Evolutionary conservation across 1,284 basidiomycete genomes (phyloP), one percentile per base, ranked within the genome.

Genomic region (Somion occarium): DNA sequence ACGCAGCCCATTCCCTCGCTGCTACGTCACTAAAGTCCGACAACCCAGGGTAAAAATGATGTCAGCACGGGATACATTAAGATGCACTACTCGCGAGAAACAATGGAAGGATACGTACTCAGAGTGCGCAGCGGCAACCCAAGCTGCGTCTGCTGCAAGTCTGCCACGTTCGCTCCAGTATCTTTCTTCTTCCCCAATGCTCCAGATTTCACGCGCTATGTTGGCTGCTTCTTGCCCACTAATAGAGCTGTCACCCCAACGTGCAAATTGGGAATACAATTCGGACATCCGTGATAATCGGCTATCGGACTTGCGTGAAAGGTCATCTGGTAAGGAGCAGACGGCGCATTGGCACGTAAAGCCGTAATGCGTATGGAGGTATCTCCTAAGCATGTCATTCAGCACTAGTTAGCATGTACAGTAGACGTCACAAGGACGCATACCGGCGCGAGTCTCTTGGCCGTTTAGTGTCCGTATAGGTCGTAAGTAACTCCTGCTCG

Each of bases 131-230:
- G 77, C 78, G 7, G 81, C 79, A 27, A 85, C 73, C 67, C 71
- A 75, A 13, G 70, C 72, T 5, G 76, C 79, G 59, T 85, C 82
- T 34, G 79, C 78, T 7, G 82, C 82, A 3, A 85, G 68, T 55
- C 73, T 69, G 9, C 82, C 82, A 27, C 82, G 69, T 64, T 82
- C 80, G 59, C 80, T 82, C 70, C 72, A 75, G 56, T 85, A 84
- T 0, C 79, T 79, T 65, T 84, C 82, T 54, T 77, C 70, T 27
- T 78, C 74, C 25, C 76, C 80, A 3, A 82, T 52, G 11, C 63
- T 51, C 82, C 82, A 85, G 20, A 84, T 82, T 46, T 67, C 60
- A 52, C 71, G 68, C 20, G 73, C 76, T 3, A 72, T 57, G 15
- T 68, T 62, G 50, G 80, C 70, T 1, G 81, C 81, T 49, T 81